Evolutionary conservation across 768 basidiomycete species (phyloP).

Genomic region (Clavulina sp.): DNA sequence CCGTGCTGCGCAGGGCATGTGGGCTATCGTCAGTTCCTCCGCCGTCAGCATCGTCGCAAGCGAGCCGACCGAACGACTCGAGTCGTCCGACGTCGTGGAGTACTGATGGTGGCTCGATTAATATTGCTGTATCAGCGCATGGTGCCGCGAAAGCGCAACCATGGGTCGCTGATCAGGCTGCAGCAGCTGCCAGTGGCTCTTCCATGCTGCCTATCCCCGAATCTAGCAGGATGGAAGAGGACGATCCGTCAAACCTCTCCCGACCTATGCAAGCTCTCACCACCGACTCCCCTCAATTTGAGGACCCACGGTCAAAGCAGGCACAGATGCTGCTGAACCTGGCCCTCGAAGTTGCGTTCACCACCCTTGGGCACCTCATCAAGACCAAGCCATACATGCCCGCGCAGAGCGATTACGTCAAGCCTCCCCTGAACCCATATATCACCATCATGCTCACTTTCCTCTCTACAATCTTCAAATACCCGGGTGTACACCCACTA

Average conservation of each 20-base stretch:
- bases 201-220: slow-evolving; percentile 8
- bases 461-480: slow-evolving; percentile 56
- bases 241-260: slow-evolving; percentile 12
- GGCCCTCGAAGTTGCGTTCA: slow-evolving; percentile 63
- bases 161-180: slow-evolving; percentile 51
- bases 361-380: slow-evolving; percentile 57
- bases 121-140: background rate
- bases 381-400: slow-evolving; percentile 38
- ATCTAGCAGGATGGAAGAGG: slow-evolving; percentile 13
- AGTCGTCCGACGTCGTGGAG: slow-evolving; percentile 20
- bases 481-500: slow-evolving; percentile 37
- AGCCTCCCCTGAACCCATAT: slow-evolving; percentile 60
- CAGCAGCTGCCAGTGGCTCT: slow-evolving; percentile 15
- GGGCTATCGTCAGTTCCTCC: slow-evolving; percentile 18
- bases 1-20: slow-evolving; percentile 48
- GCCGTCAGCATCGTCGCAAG: slow-evolving; percentile 2
- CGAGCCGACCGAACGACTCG: slow-evolving; percentile 6
- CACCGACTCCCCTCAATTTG: background rate
- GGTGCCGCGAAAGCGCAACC: slow-evolving; percentile 11
- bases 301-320: slow-evolving; percentile 19
- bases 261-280: slow-evolving; percentile 9
- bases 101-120: background rate
- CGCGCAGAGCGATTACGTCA: slow-evolving; percentile 34
- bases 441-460: slow-evolving; percentile 77
- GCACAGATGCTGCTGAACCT: slow-evolving; percentile 50